These are phyloP conservation scores for Cladophialophora exuberans DNA, from an alignment of 2,329 filamentous ascomycete genomes.

Conservation along the genomic window DNA sequence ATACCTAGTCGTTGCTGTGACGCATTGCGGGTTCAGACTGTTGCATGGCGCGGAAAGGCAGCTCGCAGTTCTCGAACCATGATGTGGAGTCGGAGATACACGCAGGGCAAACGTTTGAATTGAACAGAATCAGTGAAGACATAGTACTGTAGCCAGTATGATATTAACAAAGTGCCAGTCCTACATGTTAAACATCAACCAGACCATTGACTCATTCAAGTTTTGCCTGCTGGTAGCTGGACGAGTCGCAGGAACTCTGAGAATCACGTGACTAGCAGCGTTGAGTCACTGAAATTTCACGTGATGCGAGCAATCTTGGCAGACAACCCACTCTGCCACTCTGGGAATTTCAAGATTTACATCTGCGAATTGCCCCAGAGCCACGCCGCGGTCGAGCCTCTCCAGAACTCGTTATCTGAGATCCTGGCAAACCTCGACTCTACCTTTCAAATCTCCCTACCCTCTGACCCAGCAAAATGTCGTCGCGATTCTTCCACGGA, in stretches of 20 bases:
- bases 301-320: conserved; percentile 6
- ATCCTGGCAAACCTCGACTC: neutral
- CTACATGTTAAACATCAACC: too few relatives aligned
- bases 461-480: conserved; percentile 63
- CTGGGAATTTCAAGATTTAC: too few relatives aligned
- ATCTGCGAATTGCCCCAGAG: neutral
- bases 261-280: neutral
- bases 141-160: too few relatives aligned
- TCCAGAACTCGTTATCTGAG: neutral
- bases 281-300: neutral
- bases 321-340: neutral
- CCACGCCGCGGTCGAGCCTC: neutral
- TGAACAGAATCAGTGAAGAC: too few relatives aligned
- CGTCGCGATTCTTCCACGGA: conserved; percentile 97
- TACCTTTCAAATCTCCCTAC: neutral
- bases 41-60: too few relatives aligned
- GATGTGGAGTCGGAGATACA: too few relatives aligned
- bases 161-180: too few relatives aligned
- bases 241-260: neutral
- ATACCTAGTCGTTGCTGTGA: too few relatives aligned
- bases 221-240: neutral
- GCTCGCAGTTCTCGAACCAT: too few relatives aligned
- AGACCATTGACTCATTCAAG: too few relatives aligned
- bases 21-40: too few relatives aligned
- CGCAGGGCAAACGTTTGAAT: too few relatives aligned